Conservation (phyloP, 345 rosid genomes). For the Lumnitzera racemosa region DNA sequence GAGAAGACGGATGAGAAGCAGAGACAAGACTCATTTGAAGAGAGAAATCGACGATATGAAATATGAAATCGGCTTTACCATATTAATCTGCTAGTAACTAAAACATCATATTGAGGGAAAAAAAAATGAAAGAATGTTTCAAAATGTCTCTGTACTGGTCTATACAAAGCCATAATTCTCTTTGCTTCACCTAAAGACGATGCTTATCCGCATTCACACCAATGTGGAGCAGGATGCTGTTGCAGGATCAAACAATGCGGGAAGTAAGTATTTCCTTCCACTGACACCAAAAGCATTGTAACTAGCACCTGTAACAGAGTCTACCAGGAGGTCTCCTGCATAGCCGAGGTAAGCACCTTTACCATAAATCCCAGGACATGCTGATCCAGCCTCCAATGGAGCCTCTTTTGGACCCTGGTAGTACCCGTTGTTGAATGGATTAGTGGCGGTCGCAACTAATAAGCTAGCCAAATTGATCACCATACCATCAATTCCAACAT, state of each 20-base stretch:
- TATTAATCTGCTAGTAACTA: no score
- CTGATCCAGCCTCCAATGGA: slow-evolving; percentile 17
- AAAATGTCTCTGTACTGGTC: no score
- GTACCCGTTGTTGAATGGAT: slow-evolving; percentile 16
- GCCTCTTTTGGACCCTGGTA: slow-evolving; percentile 14
- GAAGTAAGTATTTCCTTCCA: slow-evolving; percentile 21
- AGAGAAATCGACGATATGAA: no score
- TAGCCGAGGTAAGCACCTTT: slow-evolving; percentile 21
- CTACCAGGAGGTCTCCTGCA: slow-evolving; percentile 12
- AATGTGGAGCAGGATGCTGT: slow-evolving; percentile 11
- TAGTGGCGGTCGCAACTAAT: slow-evolving; percentile 16
- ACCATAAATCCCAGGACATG: slow-evolving; percentile 15
- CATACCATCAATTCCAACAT: slow-evolving; percentile 19
- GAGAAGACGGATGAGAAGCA: no score
- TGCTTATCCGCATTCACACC: slow-evolving; percentile 1
- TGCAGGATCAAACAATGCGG: slow-evolving; percentile 16
- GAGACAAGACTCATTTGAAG: no score
- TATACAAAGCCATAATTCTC: no score
- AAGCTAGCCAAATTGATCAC: slow-evolving; percentile 17
- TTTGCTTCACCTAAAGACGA: no score
- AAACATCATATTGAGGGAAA: no score
- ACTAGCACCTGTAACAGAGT: slow-evolving; percentile 11
- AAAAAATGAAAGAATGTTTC: no score
- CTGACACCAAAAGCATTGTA: slow-evolving; percentile 7
- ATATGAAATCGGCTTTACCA: no score